Evolutionary conservation across 1,284 basidiomycete species (phyloP).

Genomic region (Coniophora puteana): DNA sequence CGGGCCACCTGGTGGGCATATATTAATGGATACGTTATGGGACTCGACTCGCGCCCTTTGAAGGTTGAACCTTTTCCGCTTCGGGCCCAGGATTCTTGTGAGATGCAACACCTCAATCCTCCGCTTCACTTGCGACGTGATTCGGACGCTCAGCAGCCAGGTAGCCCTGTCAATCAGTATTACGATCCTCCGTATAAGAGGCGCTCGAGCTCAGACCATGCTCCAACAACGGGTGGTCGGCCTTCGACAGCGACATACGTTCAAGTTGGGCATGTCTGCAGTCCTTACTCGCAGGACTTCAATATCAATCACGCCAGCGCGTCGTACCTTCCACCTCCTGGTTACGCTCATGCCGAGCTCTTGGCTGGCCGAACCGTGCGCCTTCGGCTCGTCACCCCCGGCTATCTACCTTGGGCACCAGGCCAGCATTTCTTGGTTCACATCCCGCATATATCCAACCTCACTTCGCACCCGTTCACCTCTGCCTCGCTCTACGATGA

Average conservation of each 20-base stretch:
- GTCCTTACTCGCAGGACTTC: too few relatives aligned
- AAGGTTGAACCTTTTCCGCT: not conserved
- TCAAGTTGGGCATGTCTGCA: too few relatives aligned
- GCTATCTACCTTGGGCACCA: slow-evolving; percentile 65
- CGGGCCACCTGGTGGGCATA: slow-evolving; percentile 60
- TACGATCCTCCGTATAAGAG: too few relatives aligned
- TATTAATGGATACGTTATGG: slow-evolving; percentile 52
- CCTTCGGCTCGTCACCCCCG: slow-evolving; percentile 63
- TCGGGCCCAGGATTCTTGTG: slow-evolving; percentile 16
- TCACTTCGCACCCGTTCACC: slow-evolving; percentile 82
- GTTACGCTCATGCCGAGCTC: slow-evolving; percentile 75
- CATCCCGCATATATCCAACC: slow-evolving; percentile 64
- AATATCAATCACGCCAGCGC: too few relatives aligned
- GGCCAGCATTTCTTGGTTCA: slow-evolving; percentile 80
- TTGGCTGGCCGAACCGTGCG: slow-evolving; percentile 78
- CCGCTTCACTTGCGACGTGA: slow-evolving; percentile 7
- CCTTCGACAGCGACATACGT: too few relatives aligned
- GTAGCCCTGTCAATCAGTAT: slow-evolving; percentile 21
- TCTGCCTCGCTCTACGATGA: slow-evolving; percentile 67
- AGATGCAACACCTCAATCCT: slow-evolving; percentile 22
- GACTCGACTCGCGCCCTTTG: not conserved
- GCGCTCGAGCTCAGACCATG: too few relatives aligned
- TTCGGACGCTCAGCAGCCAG: not conserved
- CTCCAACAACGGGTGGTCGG: too few relatives aligned
- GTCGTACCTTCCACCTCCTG: slow-evolving; percentile 52